Conservation (phyloP, 805 yeast genomes). For the Metschnikowia lunata region DNA sequence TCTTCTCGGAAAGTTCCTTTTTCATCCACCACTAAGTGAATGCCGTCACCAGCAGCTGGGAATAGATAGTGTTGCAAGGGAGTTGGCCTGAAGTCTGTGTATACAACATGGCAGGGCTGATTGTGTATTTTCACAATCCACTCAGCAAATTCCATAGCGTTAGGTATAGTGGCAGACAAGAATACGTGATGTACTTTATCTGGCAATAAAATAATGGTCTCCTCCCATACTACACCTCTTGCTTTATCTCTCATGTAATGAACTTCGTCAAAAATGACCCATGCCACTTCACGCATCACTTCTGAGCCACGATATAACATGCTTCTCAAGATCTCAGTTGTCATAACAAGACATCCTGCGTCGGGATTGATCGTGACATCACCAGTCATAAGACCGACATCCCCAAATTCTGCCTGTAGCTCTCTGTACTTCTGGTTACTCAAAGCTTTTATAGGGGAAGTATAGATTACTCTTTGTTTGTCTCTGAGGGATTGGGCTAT, state of each 20-base stretch:
- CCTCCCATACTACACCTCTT: slow-evolving; percentile 99
- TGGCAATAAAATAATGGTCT: slow-evolving; percentile 90
- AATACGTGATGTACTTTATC: slow-evolving; percentile 94
- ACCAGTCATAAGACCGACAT: slow-evolving; percentile 98
- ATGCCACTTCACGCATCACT: slow-evolving; percentile 96
- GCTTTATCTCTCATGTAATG: slow-evolving; percentile 98
- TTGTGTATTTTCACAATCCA: slow-evolving; percentile 95
- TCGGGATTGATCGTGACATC: slow-evolving; percentile 98
- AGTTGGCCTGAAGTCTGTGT: slow-evolving; percentile 98
- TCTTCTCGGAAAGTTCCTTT: slow-evolving; percentile 95
- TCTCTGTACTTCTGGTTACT: slow-evolving; percentile 94
- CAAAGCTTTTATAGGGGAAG: slow-evolving; percentile 92
- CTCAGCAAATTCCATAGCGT: slow-evolving; percentile 97
- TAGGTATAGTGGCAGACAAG: slow-evolving; percentile 94
- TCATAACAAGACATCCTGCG: slow-evolving; percentile 97
- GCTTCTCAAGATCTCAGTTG: slow-evolving; percentile 94
- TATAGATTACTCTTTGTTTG: slow-evolving; percentile 90
- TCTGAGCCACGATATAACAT: slow-evolving; percentile 98
- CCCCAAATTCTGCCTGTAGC: slow-evolving; percentile 86
- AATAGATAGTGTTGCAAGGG: slow-evolving; percentile 95
- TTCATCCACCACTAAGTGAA: slow-evolving; percentile 95
- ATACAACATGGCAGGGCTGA: slow-evolving; percentile 98
- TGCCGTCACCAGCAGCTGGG: slow-evolving; percentile 99
- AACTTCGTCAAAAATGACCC: slow-evolving; percentile 98
- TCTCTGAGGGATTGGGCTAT: slow-evolving; percentile 91